Evolutionary conservation across 352 stramenopile genomes (phyloP).

Genomic region (Globisporangium orthogonon): DNA sequence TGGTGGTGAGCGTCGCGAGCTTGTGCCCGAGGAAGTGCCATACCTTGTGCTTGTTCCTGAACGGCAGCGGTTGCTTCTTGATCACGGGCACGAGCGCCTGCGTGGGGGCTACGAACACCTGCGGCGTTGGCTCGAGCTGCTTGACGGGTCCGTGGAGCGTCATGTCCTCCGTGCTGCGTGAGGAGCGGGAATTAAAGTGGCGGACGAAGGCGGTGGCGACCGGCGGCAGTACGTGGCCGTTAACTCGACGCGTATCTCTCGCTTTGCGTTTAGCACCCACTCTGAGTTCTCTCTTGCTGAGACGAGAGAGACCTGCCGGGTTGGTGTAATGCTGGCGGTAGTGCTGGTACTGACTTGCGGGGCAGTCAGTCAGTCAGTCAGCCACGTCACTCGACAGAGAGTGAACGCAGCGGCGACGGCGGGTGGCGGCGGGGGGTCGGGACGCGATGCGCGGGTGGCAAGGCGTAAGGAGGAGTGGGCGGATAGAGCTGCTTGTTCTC

Average conservation of each 20-base stretch:
- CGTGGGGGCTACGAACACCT: conserved; percentile 30
- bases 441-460: conserved; percentile 2
- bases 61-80: conserved; percentile 28
- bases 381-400: neutral
- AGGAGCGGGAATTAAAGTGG: neutral
- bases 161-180: conserved; percentile 13
- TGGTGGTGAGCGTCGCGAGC: conserved; percentile 58
- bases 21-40: conserved; percentile 76
- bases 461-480: conserved; percentile 1
- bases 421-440: neutral
- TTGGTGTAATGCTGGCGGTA: neutral
- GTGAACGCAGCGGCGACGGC: neutral
- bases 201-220: neutral
- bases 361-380: neutral
- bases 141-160: conserved; percentile 39
- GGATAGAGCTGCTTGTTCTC: neutral
- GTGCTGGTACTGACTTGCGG: neutral
- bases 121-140: conserved; percentile 33
- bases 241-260: neutral
- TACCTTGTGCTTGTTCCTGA: conserved; percentile 34
- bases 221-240: neutral
- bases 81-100: conserved; percentile 44
- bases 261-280: neutral
- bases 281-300: neutral
- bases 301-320: neutral